Percentiles rank a stretch among this genome's conserved stretches.
These are phyloP conservation scores for Canavalia ensiformis DNA, from an alignment of 306 rosid species.

Conservation along the genomic window DNA sequence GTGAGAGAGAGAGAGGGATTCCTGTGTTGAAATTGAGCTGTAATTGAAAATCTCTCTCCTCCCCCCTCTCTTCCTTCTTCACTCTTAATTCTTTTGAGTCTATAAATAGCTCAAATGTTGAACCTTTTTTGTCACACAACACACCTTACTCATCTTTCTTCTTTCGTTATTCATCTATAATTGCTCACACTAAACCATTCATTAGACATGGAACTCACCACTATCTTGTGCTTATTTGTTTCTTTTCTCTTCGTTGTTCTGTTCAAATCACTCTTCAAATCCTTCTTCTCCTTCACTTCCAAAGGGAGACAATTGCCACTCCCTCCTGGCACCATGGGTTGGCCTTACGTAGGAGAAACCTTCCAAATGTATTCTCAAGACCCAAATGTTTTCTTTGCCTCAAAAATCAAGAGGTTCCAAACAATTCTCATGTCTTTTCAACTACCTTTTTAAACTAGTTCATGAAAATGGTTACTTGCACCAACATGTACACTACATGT, in stretches of 20 bases:
- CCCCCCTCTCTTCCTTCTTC: conserved; percentile 26
- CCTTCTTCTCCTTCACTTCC: conserved; percentile 49
- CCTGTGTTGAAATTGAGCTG: conserved; percentile 70
- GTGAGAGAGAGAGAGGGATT: conserved; percentile 64
- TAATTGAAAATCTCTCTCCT: conserved; percentile 41
- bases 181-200: neutral
- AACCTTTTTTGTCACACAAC: conserved; percentile 43
- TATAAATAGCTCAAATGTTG: conserved; percentile 52
- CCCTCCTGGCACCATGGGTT: conserved; percentile 94
- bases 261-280: conserved; percentile 49
- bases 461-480: neutral
- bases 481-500: neutral
- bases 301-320: conserved; percentile 58
- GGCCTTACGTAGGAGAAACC: conserved; percentile 96
- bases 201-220: conserved; percentile 51
- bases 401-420: conserved; percentile 69
- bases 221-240: conserved; percentile 38
- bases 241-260: conserved; percentile 50
- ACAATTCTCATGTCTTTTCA: neutral
- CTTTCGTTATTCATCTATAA: conserved; percentile 7
- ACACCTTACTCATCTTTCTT: neutral
- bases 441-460: neutral
- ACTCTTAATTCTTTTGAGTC: neutral
- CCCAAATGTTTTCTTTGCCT: conserved; percentile 86
- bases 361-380: conserved; percentile 95